Evolutionary conservation across 2,329 filamentous ascomycete genomes (phyloP), one percentile per base, ranked within the genome.

Genomic region (Aspergillus calidoustus): DNA sequence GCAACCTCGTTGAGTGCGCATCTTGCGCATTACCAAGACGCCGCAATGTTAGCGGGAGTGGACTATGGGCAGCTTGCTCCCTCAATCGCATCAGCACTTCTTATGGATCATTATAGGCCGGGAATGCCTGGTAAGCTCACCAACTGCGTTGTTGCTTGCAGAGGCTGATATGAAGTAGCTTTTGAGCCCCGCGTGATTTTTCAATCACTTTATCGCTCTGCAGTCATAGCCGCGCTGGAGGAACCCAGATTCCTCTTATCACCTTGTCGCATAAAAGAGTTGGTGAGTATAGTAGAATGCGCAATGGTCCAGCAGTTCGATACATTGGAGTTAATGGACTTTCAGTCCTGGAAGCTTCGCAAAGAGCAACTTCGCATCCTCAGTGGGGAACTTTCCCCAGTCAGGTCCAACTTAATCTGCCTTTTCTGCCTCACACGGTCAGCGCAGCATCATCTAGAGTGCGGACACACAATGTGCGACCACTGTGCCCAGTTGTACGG

Each of bases 111-210:
- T 30, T 60, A 60, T 43, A 43, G n/a, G 13, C 57, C 57, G 9
- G 57, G 51, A 48, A 54, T 49, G 28, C 47, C 64, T 55, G 19
- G 61, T 66, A 11, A 51, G 61, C 64, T 48, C 17, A 5, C 23
- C 1, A n/a, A 51, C 17, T 31, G n/a, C 28, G 13, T 34, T 34
- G n/a, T n/a, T 7, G 31, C 19, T 51, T n/a, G 9, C 47, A 31
- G 11, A 43, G 15, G 28, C 53, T 63, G n/a, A 60, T 17, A 54
- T 28, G 19, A 48, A 25, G 19, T 54, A 54, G 51, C 7, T 48
- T 60, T 60, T 50, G 30, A 44, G 31, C 57, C 57, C n/a, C 44
- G 44, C 13, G 30, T 43, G 44, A 44, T 54, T 43, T 60, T 54
- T 30, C 49, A 47, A 25, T n/a, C 41, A 7, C 41, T 60, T 22